These are phyloP conservation scores for Aspergillus oerlinghausenensis DNA, from an alignment of 2,329 filamentous ascomycete genomes.

Conservation along the genomic window DNA sequence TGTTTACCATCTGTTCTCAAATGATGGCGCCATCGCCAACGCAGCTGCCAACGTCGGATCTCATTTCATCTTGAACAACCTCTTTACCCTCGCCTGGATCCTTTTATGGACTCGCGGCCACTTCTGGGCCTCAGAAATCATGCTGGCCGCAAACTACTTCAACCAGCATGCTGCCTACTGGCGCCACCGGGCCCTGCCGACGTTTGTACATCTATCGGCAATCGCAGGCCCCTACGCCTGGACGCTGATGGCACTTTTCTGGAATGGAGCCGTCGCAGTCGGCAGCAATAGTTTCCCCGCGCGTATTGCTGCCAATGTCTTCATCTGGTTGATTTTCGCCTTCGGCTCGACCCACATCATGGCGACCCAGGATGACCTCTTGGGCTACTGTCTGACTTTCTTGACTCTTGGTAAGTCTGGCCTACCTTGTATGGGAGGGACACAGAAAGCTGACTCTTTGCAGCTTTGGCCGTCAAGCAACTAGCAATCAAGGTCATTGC, in stretches of 20 bases:
- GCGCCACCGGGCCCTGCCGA: constrained; percentile 66
- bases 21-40: constrained; percentile 58
- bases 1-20: constrained; percentile 69
- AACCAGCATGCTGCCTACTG: constrained; percentile 78
- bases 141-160: constrained; percentile 75
- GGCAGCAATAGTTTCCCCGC: constrained; percentile 62
- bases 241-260: constrained; percentile 82
- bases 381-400: constrained; percentile 74
- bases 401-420: constrained; percentile 59
- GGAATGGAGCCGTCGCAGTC: constrained; percentile 82
- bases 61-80: constrained; percentile 82
- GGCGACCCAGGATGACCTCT: constrained; percentile 68
- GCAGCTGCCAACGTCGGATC: constrained; percentile 71
- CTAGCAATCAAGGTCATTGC: constrained; percentile 68
- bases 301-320: constrained; percentile 79
- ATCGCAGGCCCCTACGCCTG: constrained; percentile 77
- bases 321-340: constrained; percentile 76
- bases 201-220: constrained; percentile 70
- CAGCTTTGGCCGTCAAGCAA: constrained; percentile 70
- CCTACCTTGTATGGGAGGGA: background rate
- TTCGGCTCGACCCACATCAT: constrained; percentile 74
- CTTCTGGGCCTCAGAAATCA: constrained; percentile 70
- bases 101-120: constrained; percentile 74
- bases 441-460: background rate
- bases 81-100: constrained; percentile 76